Evolutionary conservation across 108 stramenopile species (phyloP), one percentile per base, ranked within the genome.

Genomic region (Cyclostephanos invisitatus): DNA sequence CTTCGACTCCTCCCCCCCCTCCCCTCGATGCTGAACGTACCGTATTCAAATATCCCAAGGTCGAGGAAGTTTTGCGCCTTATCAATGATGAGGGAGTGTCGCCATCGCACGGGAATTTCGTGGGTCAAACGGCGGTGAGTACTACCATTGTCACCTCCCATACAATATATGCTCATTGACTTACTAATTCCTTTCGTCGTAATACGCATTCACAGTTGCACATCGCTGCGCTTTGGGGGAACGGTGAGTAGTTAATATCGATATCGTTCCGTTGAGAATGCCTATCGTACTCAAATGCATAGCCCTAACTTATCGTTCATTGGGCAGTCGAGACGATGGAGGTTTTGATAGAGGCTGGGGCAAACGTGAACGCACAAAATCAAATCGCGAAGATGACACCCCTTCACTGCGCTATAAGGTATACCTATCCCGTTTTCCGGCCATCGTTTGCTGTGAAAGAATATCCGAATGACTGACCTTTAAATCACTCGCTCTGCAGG

Each of bases 171-270:
- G 40, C 40, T 40, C 40, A 40, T 40, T 40, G 8, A 11, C 40
- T 8, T 40, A 0, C 1, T 7, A 40, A 40, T 11, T 40, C 3
- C 40, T 40, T 40, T 8, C 40, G 40, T 11, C 40, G 36, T 37
- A 11, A 3, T 40, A 8, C 40, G 11, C 40, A 8, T 40, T 40
- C 7, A 18, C 51, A 56, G 55, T 68, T 92, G 24, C 91, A 92
- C 61, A 77, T 92, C 63, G 85, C 88, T 14, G 74, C 87, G 12
- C 73, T 87, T 36, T 92, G 91, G 91, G 86, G 87, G 17, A 78
- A 82, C 47, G 76, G 77, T 82, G 46, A 51, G 76, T 53, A 24
- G 32, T 32, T 32, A 32, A 32, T 32, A 2, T 32, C 32, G 32
- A 32, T n/a, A n/a, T n/a, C n/a, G n/a, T n/a, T n/a, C n/a, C n/a